phyloP scores from a whole-genome alignment of 305 asterid species.

The Fraxinus sp. region DNA sequence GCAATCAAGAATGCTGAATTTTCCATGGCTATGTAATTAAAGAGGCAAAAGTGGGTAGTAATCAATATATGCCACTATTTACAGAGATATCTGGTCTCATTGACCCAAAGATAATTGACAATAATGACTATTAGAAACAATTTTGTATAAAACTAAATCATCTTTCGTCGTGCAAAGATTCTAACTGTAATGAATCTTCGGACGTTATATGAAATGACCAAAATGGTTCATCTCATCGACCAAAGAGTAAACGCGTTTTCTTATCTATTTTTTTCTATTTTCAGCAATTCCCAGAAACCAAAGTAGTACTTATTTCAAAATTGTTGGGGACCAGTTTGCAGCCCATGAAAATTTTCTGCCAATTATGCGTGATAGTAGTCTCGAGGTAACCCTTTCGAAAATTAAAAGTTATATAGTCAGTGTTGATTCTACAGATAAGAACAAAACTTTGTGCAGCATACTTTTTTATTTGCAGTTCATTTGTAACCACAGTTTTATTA shows the following conservation, averaged over 20 bases:
- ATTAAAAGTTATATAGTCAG: neutral
- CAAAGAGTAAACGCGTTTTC: neutral
- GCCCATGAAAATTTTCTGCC: neutral
- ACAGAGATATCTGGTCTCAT: conserved; percentile 29
- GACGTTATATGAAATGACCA: neutral
- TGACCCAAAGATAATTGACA: conserved; percentile 26
- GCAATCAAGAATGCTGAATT: conserved; percentile 32
- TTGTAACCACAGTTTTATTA: neutral
- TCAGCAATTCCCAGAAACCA: neutral
- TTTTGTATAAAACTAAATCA: neutral
- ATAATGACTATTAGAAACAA: conserved; percentile 6
- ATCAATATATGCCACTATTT: conserved; percentile 29
- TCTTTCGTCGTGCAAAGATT: neutral
- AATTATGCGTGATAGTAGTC: neutral
- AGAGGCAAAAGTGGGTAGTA: conserved; percentile 10
- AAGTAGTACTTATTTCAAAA: neutral
- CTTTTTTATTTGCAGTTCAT: neutral
- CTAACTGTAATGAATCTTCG: neutral
- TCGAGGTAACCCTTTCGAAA: neutral
- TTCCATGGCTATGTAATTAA: conserved; percentile 5
- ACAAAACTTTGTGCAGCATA: neutral
- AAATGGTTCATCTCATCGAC: neutral
- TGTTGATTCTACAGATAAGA: neutral
- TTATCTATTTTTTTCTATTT: neutral
- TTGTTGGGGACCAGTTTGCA: neutral